A percentile compares a stretch with the other conserved stretches of the same genome.
phyloP scores from a whole-genome alignment of 257 asterid genomes.

The Linaria vulgaris region DNA sequence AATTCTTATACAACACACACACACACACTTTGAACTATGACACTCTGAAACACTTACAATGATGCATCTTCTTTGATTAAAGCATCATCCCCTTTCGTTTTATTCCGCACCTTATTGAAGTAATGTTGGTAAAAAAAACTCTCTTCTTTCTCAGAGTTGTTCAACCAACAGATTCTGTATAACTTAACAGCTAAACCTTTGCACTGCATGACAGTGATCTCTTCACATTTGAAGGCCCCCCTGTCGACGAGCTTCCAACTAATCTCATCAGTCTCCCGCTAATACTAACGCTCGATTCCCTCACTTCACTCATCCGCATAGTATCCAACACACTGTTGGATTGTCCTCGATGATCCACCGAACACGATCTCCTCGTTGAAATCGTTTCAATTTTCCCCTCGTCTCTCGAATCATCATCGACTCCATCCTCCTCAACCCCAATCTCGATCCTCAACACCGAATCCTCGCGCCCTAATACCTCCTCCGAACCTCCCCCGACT shows the following conservation, averaged over 20 bases:
- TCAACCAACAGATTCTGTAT: background rate
- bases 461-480: slow-evolving; percentile 26
- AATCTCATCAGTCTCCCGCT: slow-evolving; percentile 26
- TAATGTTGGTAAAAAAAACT: slow-evolving; percentile 21
- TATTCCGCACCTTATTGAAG: slow-evolving; percentile 6
- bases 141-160: slow-evolving; percentile 25
- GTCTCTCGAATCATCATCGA: slow-evolving; percentile 16
- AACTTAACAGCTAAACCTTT: slow-evolving; percentile 36
- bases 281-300: slow-evolving; percentile 7
- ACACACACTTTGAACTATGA: slow-evolving; percentile 17
- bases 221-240: slow-evolving; percentile 33
- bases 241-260: slow-evolving; percentile 31
- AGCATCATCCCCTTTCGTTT: slow-evolving; percentile 23
- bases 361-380: slow-evolving; percentile 65
- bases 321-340: too few relatives aligned
- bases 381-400: slow-evolving; percentile 26
- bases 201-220: slow-evolving; percentile 67
- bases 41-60: slow-evolving; percentile 1
- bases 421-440: slow-evolving; percentile 28
- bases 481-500: slow-evolving; percentile 21
- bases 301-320: slow-evolving; percentile 15
- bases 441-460: slow-evolving; percentile 4
- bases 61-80: slow-evolving; percentile 40
- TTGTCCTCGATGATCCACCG: too few relatives aligned
- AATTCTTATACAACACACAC: too few relatives aligned